Conservation (phyloP, 352 stramenopile species). For the Pythium diclinum region DNA sequence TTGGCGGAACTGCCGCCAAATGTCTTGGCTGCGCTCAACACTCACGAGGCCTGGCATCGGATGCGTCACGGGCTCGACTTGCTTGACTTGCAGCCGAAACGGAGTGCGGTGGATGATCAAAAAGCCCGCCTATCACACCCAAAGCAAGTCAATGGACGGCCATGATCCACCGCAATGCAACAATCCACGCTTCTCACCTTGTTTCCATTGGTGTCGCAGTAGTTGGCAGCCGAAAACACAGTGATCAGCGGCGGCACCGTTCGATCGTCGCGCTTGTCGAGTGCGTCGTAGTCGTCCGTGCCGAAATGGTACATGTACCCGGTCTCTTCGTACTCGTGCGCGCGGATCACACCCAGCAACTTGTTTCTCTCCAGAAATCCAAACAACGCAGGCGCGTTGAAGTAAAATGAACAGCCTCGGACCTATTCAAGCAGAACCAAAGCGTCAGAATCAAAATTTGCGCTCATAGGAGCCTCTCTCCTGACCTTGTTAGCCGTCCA, state of each 20-base stretch:
- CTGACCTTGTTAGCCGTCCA: constrained; percentile 41
- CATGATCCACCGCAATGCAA: constrained; percentile 3
- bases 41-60: constrained; percentile 50
- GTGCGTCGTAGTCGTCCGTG: constrained; percentile 32
- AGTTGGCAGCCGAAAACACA: constrained; percentile 95
- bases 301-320: constrained; percentile 68
- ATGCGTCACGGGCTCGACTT: constrained; percentile 46
- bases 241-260: constrained; percentile 85
- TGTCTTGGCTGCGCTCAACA: constrained; percentile 50
- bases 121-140: constrained; percentile 43
- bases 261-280: constrained; percentile 51
- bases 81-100: constrained; percentile 52
- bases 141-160: background rate
- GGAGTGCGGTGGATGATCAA: constrained; percentile 45
- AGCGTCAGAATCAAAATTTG: background rate
- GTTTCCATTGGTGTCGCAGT: constrained; percentile 88
- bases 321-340: constrained; percentile 78
- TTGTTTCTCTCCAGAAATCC: constrained; percentile 66
- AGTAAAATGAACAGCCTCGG: constrained; percentile 84
- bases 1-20: constrained; percentile 69
- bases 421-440: constrained; percentile 28
- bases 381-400: constrained; percentile 77
- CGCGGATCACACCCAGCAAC: constrained; percentile 69
- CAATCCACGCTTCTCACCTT: constrained; percentile 30
- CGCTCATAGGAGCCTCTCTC: background rate